phyloP scores from a whole-genome alignment of 768 basidiomycete genomes.

The button mushroom (Agaricus bisporus) region DNA sequence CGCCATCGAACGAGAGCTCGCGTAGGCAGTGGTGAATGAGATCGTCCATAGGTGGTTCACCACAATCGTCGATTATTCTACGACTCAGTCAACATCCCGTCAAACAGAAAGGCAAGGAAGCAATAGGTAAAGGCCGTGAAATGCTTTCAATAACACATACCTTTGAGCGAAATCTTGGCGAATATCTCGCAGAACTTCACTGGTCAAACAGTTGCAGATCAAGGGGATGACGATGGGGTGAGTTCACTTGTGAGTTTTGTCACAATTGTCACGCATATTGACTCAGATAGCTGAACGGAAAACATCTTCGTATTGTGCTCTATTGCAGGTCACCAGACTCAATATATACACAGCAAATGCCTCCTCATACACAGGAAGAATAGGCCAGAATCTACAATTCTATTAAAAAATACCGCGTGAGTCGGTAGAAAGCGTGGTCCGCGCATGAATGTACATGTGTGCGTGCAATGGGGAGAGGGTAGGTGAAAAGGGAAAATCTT shows the following conservation, averaged over 20 bases:
- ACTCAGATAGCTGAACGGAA: constrained; percentile 2
- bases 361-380: background rate
- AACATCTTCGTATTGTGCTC: background rate
- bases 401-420: constrained; percentile 8
- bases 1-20: constrained; percentile 87
- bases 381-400: background rate
- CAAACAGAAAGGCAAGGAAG: background rate
- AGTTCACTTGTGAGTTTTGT: background rate
- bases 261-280: background rate
- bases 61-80: background rate
- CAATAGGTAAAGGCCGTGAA: background rate
- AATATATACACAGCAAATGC: too few relatives aligned
- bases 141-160: background rate
- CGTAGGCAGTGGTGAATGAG: constrained; percentile 79
- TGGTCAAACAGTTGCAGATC: background rate
- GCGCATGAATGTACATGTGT: background rate
- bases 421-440: background rate
- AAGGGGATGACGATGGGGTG: constrained; percentile 3
- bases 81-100: background rate
- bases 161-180: background rate
- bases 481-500: background rate
- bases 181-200: background rate
- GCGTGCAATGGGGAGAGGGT: background rate
- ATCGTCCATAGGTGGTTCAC: constrained; percentile 60
- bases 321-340: background rate